Base-by-base conservation (phyloP, 352 stramenopile genomes). In the Lagenidium giganteum region DNA sequence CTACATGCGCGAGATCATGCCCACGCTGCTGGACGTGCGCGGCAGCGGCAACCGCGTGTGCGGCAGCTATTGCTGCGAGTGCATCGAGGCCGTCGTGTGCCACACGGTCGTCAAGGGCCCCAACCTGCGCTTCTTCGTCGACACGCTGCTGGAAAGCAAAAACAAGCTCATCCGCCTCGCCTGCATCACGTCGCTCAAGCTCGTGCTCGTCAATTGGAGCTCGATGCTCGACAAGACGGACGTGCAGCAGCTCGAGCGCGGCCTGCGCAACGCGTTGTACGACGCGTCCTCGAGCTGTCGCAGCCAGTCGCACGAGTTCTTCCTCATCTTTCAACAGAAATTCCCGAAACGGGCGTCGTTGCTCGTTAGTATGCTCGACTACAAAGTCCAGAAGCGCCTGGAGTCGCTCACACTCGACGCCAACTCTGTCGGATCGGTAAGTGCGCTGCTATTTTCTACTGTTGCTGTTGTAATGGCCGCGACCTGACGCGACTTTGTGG, bases 11-110 rank as follows among this genome's bases (percentile, higher is more conserved):
- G 78, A 93, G 38, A 40, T 93, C 17, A 59, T 93, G 24, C 76
- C 77, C 23, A 66, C 57, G 42, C 72, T 93, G 31, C 49, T 93
- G 8, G 81, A 93, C 35, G 81, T 93, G 47, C 73, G 81, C 21
- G 81, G 81, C 27, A 78, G 77, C 21, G 81, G 81, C 17, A 93
- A 93, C 57, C 89, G 89, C 44, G 78, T 93, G 4, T 93, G 81
- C 44, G 76, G 69, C 34, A 50, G 74, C 23, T 93, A 93, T 59
- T 93, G 81, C 52, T 60, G 65, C 35, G 78, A 90, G 47, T 89
- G 78, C 59, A 54, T 90, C 11, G 76, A 93, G 38, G 49, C 71
- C 11, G 52, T 90, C 16, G 66, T 87, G 18, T 55, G 61, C 35
- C 65, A 74, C 50, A 84, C 74, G 18, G 70, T 89, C 36, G 65